These are phyloP conservation scores for Amyloporia xantha DNA, from an alignment of 768 basidiomycete genomes.

Conservation along the genomic window DNA sequence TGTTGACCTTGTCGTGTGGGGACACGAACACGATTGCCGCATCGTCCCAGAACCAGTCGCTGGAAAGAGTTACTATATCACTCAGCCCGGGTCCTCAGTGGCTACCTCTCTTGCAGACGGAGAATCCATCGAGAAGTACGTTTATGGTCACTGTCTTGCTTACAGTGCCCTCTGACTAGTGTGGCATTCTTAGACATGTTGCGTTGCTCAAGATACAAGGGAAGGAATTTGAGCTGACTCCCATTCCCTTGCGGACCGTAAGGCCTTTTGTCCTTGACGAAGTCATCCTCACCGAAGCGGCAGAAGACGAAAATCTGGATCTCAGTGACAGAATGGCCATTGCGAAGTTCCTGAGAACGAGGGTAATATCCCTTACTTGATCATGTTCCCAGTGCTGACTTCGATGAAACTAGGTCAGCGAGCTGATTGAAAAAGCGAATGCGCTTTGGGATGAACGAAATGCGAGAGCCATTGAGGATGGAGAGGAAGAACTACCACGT, in stretches of 20 bases:
- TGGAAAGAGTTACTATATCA: slow-evolving; percentile 86
- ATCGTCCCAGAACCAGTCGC: slow-evolving; percentile 87
- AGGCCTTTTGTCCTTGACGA: slow-evolving; percentile 92
- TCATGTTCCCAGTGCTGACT: slow-evolving; percentile 3
- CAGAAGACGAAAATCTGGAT: slow-evolving; percentile 72
- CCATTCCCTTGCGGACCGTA: slow-evolving; percentile 84
- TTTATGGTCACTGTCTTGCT: neutral
- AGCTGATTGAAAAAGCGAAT: slow-evolving; percentile 74
- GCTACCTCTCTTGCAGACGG: slow-evolving; percentile 94
- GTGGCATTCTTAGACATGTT: slow-evolving; percentile 69
- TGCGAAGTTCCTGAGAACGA: slow-evolving; percentile 67
- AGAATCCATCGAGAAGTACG: slow-evolving; percentile 84
- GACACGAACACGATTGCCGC: slow-evolving; percentile 97
- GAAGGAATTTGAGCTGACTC: slow-evolving; percentile 80
- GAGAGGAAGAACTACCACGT: slow-evolving; percentile 51
- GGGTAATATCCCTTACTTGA: no score
- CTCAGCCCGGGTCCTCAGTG: slow-evolving; percentile 92
- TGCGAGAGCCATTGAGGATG: slow-evolving; percentile 48
- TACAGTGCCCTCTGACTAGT: slow-evolving; percentile 3
- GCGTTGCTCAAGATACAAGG: slow-evolving; percentile 84
- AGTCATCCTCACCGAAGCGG: slow-evolving; percentile 63
- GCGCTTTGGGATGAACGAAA: slow-evolving; percentile 74
- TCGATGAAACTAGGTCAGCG: slow-evolving; percentile 52
- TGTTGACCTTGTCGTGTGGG: slow-evolving; percentile 93
- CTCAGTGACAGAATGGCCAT: slow-evolving; percentile 79